These are phyloP conservation scores for Globisporangium iwayamae DNA, from an alignment of 352 stramenopile genomes.

Conservation along the genomic window DNA sequence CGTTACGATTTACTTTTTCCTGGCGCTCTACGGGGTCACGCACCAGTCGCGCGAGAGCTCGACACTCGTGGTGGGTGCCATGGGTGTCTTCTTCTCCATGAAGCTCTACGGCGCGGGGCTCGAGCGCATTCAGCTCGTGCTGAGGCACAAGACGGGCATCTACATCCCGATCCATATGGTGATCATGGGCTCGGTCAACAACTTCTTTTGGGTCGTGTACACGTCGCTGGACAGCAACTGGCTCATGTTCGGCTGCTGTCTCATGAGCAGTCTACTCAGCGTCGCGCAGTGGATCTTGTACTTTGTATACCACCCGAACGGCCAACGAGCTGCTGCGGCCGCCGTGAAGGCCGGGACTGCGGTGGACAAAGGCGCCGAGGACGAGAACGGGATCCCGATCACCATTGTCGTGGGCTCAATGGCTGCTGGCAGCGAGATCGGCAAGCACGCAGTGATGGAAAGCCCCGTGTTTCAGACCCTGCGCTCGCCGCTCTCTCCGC, in stretches of 20 bases:
- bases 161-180: conserved; percentile 61
- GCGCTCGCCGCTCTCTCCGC: conserved; percentile 11
- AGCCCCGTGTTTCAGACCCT: conserved; percentile 8
- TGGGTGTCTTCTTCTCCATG: conserved; percentile 32
- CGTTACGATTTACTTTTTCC: conserved; percentile 31
- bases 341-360: neutral
- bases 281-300: conserved; percentile 12
- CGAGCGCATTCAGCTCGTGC: conserved; percentile 38
- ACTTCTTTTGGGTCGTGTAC: conserved; percentile 30
- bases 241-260: conserved; percentile 19
- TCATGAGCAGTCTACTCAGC: conserved; percentile 14
- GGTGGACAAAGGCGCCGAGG: neutral
- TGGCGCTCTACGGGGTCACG: conserved; percentile 30
- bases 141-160: conserved; percentile 35
- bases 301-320: conserved; percentile 11
- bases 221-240: conserved; percentile 16
- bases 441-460: neutral
- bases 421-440: neutral
- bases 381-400: conserved; percentile 8
- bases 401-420: neutral
- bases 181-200: conserved; percentile 39
- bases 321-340: neutral
- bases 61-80: conserved; percentile 23
- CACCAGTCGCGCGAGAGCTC: conserved; percentile 24
- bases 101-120: conserved; percentile 40